Conservation (phyloP, 139 green algal species). For the Asterochloris sp. region DNA sequence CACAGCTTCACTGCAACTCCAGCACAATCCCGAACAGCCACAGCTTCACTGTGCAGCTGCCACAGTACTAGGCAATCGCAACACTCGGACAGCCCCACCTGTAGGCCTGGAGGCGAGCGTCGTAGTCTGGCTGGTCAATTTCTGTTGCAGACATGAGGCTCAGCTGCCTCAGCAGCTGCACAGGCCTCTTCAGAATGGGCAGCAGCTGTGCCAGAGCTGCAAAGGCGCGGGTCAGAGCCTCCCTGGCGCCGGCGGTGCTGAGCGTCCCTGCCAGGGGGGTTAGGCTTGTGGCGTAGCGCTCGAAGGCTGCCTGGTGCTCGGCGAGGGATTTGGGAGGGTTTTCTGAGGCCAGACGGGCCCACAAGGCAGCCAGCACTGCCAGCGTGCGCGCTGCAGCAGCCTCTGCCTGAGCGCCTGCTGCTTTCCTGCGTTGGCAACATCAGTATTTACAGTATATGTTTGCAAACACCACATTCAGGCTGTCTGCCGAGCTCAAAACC, state of each 20-base stretch:
- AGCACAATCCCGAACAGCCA: too few relatives aligned
- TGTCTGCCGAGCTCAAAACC: too few relatives aligned
- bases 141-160: conserved; percentile 39
- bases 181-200: conserved; percentile 17
- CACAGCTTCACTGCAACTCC: too few relatives aligned
- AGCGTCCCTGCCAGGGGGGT: conserved; percentile 56
- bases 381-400: conserved; percentile 41
- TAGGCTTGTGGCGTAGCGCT: conserved; percentile 23
- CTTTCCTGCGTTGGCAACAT: not conserved
- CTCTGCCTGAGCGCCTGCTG: conserved; percentile 30
- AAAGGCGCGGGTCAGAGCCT: conserved; percentile 40
- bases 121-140: conserved; percentile 64
- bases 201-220: conserved; percentile 43
- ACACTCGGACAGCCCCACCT: not conserved
- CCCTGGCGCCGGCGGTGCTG: conserved; percentile 36
- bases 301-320: not conserved
- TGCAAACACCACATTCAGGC: too few relatives aligned
- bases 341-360: conserved; percentile 29
- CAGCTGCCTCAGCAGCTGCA: conserved; percentile 42
- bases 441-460: not conserved
- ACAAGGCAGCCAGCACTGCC: conserved; percentile 57
- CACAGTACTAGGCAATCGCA: too few relatives aligned
- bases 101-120: conserved; percentile 63
- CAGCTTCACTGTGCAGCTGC: too few relatives aligned
- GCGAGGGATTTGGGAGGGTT: not conserved